phyloP scores from a whole-genome alignment of 2,329 filamentous ascomycete species.

The Endothia cerciana region DNA sequence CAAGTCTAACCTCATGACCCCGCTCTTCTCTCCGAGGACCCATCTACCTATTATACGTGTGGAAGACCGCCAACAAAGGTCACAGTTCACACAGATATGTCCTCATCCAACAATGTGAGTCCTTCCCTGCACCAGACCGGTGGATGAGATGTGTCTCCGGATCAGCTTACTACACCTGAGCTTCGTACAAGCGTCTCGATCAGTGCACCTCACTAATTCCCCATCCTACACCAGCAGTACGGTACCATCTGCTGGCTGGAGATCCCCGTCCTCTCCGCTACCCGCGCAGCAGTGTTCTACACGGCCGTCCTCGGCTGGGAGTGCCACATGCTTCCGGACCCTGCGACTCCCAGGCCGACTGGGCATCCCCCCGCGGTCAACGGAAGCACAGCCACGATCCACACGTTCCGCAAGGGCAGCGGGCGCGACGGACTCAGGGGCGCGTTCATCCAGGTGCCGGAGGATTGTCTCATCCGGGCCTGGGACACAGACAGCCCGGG shows the following conservation, averaged over 20 bases:
- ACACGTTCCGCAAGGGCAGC: slow-evolving; percentile 41
- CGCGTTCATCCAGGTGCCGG: slow-evolving; percentile 41
- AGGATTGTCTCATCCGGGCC: slow-evolving; percentile 38
- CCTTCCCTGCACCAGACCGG: neutral
- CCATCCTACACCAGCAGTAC: slow-evolving; percentile 21
- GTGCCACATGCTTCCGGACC: slow-evolving; percentile 32
- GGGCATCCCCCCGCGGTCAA: slow-evolving; percentile 13
- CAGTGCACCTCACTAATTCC: neutral
- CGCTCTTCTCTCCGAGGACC: neutral
- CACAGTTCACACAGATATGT: neutral
- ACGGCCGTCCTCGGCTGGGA: slow-evolving; percentile 42
- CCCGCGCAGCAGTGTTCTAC: slow-evolving; percentile 44
- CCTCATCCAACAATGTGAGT: neutral
- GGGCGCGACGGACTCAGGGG: slow-evolving; percentile 37
- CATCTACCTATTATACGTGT: no score
- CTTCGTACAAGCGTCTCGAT: no score
- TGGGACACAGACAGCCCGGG: slow-evolving; percentile 36
- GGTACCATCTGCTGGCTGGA: slow-evolving; percentile 46
- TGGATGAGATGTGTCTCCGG: neutral
- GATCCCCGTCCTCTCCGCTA: slow-evolving; percentile 41
- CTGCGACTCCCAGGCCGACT: slow-evolving; percentile 6
- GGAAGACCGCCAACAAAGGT: neutral
- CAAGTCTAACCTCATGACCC: no score
- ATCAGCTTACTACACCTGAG: neutral
- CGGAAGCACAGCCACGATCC: slow-evolving; percentile 37